These are phyloP conservation scores for Trametes coccinea DNA, from an alignment of 768 basidiomycete species.

Conservation along the genomic window DNA sequence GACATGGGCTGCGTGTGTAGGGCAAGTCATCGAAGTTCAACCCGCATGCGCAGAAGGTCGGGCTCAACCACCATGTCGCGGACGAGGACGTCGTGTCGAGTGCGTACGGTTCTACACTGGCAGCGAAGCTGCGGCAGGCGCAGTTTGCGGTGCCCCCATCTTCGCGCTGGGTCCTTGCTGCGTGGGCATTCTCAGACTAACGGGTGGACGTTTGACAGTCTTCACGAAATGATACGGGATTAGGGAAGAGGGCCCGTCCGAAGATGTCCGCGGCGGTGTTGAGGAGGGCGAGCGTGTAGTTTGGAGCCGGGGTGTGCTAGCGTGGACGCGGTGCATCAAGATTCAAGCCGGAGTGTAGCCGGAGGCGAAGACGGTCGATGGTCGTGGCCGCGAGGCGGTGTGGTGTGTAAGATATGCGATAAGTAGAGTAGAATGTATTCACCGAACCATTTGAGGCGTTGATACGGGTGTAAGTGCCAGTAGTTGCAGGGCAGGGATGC, in stretches of 20 bases:
- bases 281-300: neutral
- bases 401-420: neutral
- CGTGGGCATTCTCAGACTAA: conserved; percentile 7
- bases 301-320: neutral
- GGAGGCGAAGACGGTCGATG: neutral
- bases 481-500: neutral
- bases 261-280: neutral
- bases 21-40: conserved; percentile 93
- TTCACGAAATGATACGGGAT: conserved; percentile 36
- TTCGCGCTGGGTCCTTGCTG: neutral
- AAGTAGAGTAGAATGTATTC: neutral
- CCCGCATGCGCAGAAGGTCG: conserved; percentile 94
- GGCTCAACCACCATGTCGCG: conserved; percentile 77
- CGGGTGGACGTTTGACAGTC: conserved; percentile 28
- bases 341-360: neutral
- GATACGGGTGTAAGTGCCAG: no score
- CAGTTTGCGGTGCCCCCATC: neutral
- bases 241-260: neutral
- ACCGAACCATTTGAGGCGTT: neutral
- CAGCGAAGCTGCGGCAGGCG: no score
- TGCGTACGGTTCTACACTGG: conserved; percentile 40
- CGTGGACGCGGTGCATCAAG: neutral
- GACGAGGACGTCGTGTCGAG: conserved; percentile 91
- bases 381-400: neutral
- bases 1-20: conserved; percentile 38